Base-by-base conservation (phyloP, 2,329 filamentous ascomycete genomes). In the Rutstroemia sydowiana region DNA sequence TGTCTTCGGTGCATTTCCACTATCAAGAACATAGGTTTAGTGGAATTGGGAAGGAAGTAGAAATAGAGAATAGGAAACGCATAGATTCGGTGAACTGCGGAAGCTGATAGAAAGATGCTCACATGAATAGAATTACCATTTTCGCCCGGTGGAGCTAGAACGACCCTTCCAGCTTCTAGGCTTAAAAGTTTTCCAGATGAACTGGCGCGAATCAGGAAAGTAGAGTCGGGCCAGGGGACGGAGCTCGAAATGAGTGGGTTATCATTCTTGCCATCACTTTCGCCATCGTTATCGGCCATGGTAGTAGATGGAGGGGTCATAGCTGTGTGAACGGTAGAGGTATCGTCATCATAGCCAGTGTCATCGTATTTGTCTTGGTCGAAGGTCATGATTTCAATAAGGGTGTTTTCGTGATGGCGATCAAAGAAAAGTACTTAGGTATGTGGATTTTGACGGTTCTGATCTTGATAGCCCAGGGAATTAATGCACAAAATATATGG, bases 111-210 rank as follows among this genome's bases (percentile, higher is more conserved):
- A 3, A 32, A n/a, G 26, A 2, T 20, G 26, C 48, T 50, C 13
- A 50, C 40, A 13, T 37, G 48, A 6, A 50, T 37, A 23, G 30
- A 45, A n/a, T 32, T 32, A 1, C 16, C n/a, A 5, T 45, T 34
- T n/a, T 16, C 40, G 14, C 40, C 40, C 20, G 48, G 31, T 21
- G 16, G 13, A 13, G 48, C 31, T 37, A 50, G 23, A 10, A 16
- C n/a, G 3, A 50, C 13, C 9, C 8, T 5, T 0, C 48, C 48
- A 31, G 21, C 21, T 8, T 50, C 16, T 16, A 45, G 10, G 30
- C 30, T 45, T 0, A 50, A 18, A 16, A 50, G 41, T 23, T n/a
- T 45, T 1, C 48, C 48, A 21, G 48, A 50, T 18, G 31, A 45
- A 10, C 20, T 18, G 16, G 48, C 20, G 16, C 48, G 48, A 7